Percentiles rank a stretch among this genome's conserved stretches.
Conservation (phyloP, 805 yeast species). For the Monosporozyma solicola region DNA sequence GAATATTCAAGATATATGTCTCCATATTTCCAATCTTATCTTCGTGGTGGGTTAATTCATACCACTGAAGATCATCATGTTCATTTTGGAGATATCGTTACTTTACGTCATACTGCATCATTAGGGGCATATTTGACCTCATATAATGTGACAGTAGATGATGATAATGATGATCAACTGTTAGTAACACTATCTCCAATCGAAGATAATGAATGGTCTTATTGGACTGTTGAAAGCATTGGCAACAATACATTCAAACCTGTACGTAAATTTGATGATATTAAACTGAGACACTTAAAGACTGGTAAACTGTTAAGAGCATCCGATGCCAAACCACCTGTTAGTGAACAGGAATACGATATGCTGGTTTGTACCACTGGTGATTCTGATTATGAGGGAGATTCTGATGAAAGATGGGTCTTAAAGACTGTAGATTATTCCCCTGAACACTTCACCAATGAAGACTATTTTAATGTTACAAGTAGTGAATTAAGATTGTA, state of each 20-base stretch:
- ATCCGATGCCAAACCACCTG: conserved; percentile 66
- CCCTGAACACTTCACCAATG: conserved; percentile 17
- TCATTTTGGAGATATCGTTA: conserved; percentile 60
- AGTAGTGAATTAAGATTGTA: conserved; percentile 46
- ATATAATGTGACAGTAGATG: conserved; percentile 51
- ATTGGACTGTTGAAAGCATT: conserved; percentile 57
- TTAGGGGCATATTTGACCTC: conserved; percentile 78
- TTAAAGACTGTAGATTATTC: conserved; percentile 38
- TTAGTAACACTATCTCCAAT: conserved; percentile 57
- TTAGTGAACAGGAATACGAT: conserved; percentile 84
- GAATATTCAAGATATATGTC: conserved; percentile 39
- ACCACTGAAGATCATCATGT: conserved; percentile 47
- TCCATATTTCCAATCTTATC: conserved; percentile 57
- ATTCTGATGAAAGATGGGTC: conserved; percentile 61
- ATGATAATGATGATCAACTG: conserved; percentile 69
- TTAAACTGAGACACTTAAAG: conserved; percentile 59
- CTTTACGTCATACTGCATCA: conserved; percentile 60
- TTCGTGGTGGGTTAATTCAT: conserved; percentile 27
- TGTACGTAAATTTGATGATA: conserved; percentile 45
- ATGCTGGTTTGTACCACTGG: conserved; percentile 73
- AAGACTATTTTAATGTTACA: conserved; percentile 51
- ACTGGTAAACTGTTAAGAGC: conserved; percentile 67
- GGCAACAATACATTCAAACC: conserved; percentile 20
- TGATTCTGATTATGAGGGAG: conserved; percentile 51
- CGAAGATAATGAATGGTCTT: conserved; percentile 52